Evolutionary conservation across 2,329 filamentous ascomycete species (phyloP).

Genomic region (Ceratocystiopsis brevicomis): DNA sequence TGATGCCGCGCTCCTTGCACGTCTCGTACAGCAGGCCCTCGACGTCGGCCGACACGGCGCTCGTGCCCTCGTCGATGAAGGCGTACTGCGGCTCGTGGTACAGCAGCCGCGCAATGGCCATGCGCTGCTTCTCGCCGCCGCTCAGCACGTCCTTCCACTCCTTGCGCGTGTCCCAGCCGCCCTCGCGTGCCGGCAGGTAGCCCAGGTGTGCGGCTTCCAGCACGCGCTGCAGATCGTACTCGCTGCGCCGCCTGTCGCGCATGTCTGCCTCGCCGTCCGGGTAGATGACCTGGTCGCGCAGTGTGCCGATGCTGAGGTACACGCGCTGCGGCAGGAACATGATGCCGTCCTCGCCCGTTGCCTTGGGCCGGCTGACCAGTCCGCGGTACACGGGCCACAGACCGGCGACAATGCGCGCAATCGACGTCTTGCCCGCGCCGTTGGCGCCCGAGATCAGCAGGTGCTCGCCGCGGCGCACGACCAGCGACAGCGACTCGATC

Average conservation of each 20-base stretch:
- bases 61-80: constrained; percentile 89
- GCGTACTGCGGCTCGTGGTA: constrained; percentile 94
- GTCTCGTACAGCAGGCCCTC: constrained; percentile 86
- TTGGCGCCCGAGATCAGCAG: constrained; percentile 89
- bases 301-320: constrained; percentile 77
- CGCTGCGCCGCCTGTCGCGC: constrained; percentile 58
- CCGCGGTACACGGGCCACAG: constrained; percentile 94
- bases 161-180: constrained; percentile 90
- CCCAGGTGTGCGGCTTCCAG: constrained; percentile 72
- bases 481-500: constrained; percentile 71
- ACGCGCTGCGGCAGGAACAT: constrained; percentile 96
- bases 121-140: constrained; percentile 90
- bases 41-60: constrained; percentile 82
- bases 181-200: constrained; percentile 80
- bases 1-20: constrained; percentile 85
- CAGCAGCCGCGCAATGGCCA: constrained; percentile 73
- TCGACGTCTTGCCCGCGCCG: constrained; percentile 80
- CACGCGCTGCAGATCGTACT: constrained; percentile 58
- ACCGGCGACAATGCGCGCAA: constrained; percentile 72
- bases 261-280: constrained; percentile 91
- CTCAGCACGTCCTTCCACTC: constrained; percentile 98
- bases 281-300: constrained; percentile 95
- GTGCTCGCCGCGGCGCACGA: constrained; percentile 80
- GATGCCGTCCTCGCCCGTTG: constrained; percentile 69
- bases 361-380: constrained; percentile 70